These are phyloP conservation scores for Neospermospora avenae DNA, from an alignment of 2,329 filamentous ascomycete genomes.

Conservation along the genomic window DNA sequence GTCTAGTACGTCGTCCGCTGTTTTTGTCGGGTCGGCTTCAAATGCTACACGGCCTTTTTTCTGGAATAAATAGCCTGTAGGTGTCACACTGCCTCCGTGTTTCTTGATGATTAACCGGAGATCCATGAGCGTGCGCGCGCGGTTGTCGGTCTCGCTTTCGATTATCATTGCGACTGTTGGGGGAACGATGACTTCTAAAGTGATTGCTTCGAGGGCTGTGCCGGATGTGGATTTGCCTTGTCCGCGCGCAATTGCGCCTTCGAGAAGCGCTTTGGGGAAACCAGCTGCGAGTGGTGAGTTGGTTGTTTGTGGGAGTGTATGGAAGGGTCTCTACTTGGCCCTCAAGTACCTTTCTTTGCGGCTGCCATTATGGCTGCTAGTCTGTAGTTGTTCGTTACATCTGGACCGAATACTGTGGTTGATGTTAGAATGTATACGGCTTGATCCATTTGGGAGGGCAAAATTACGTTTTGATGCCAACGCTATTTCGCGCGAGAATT, in stretches of 20 bases:
- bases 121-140: slow-evolving; percentile 68
- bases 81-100: slow-evolving; percentile 64
- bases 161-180: slow-evolving; percentile 75
- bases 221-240: slow-evolving; percentile 79
- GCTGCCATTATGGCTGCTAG: slow-evolving; percentile 68
- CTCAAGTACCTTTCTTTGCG: slow-evolving; percentile 68
- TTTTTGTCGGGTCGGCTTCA: slow-evolving; percentile 50
- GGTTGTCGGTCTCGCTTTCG: slow-evolving; percentile 83
- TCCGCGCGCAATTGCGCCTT: slow-evolving; percentile 80
- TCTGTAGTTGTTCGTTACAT: slow-evolving; percentile 70
- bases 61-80: slow-evolving; percentile 81
- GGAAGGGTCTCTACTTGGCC: slow-evolving; percentile 29
- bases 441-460: slow-evolving; percentile 6
- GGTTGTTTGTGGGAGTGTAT: slow-evolving; percentile 6
- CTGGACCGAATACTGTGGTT: slow-evolving; percentile 65
- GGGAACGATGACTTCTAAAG: slow-evolving; percentile 77
- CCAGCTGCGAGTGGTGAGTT: slow-evolving; percentile 48
- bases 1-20: slow-evolving; percentile 70
- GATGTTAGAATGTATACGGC: slow-evolving; percentile 11
- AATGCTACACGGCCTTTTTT: slow-evolving; percentile 74
- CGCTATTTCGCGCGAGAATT: slow-evolving; percentile 69
- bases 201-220: slow-evolving; percentile 70
- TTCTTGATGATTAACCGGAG: slow-evolving; percentile 70
- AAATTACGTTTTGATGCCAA: slow-evolving; percentile 68
- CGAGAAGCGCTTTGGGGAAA: slow-evolving; percentile 80